Base-by-base conservation (phyloP, 148 eudicot genomes). In the Fallopia convolvulus region DNA sequence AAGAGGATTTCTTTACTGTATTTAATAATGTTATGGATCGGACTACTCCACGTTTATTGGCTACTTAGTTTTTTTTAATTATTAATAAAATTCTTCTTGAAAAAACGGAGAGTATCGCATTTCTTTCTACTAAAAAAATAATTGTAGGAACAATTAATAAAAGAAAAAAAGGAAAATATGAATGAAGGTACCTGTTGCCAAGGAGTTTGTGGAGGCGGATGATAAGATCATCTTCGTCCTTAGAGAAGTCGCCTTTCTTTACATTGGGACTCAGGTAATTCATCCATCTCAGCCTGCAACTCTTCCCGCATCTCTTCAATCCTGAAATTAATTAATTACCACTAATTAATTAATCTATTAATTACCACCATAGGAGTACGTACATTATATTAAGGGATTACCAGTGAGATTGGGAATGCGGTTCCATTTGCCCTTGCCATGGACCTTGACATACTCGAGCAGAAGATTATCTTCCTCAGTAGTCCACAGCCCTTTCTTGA, bases 181-280 rank as follows among this genome's bases (percentile, higher is more conserved):
- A 30, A 3, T 15, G 41, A 20, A 82, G 30, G 1, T 26, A 26
- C 84, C 84, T 82, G 56, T 82, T 82, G 50, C 84, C 84, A 2
- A 82, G 84, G 40, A 82, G 81, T 9, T 78, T 82, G 39, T 82
- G 84, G 20, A 82, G 84, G 0, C 84, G 75, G 41, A 82, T 78
- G 4, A 82, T 82, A 14, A 82, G 84, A 20, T 82, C 84, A 5
- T 78, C 81, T 82, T 82, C 84, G 52, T 82, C 84, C 48, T 78
- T 75, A 3, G 84, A 74, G 53, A 82, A 82, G 47, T 82, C 39
- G 4, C 76, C 84, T 8, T 40, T 72, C 17, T 82, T 82, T 0
- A 82, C 40, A 4, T 14, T 63, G 1, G 84, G 84, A 47, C 84
- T 82, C 14, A 82, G 65, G n/a, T 78, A 82, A 40, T 82, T 82